Conservation (phyloP, 148 eudicot species). For the Polygonum maritimum region DNA sequence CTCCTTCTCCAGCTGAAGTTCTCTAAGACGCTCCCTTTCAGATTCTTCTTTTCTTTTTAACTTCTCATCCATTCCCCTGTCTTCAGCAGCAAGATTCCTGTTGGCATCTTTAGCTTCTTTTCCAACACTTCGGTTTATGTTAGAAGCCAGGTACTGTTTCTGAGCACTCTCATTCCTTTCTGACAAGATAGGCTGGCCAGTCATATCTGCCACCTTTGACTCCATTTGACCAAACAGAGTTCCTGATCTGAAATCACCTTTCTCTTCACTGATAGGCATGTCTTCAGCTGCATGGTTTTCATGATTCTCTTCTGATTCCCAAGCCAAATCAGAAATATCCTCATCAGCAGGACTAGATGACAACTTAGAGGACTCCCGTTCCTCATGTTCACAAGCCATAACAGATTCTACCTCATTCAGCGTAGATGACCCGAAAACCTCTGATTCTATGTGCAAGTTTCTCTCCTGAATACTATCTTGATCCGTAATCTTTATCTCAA, state of each 20-base stretch:
- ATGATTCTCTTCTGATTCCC: constrained; percentile 13
- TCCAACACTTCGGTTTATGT: constrained; percentile 20
- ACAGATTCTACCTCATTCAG: constrained; percentile 15
- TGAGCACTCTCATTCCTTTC: constrained; percentile 21
- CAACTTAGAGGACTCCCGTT: constrained; percentile 21
- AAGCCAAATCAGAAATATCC: constrained; percentile 5
- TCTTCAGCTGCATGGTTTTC: constrained; percentile 13
- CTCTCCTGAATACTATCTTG: constrained; percentile 7
- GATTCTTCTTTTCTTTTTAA: constrained; percentile 11
- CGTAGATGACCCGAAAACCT: constrained; percentile 16
- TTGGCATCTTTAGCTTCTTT: constrained; percentile 26
- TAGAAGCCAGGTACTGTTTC: constrained; percentile 19
- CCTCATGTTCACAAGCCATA: not conserved
- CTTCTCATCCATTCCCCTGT: constrained; percentile 31
- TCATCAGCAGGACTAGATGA: constrained; percentile 15
- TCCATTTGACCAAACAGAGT: constrained; percentile 17
- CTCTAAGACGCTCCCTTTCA: constrained; percentile 27
- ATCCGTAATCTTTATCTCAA: constrained; percentile 17
- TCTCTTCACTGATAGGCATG: not conserved
- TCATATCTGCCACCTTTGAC: constrained; percentile 19
- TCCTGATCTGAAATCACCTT: not conserved
- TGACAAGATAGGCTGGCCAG: constrained; percentile 16
- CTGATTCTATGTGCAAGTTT: constrained; percentile 14
- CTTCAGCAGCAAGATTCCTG: constrained; percentile 24
- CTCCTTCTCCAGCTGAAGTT: not conserved